These are phyloP conservation scores for Colletotrichum theobromicola DNA, from an alignment of 2,329 filamentous ascomycete genomes.

Conservation along the genomic window DNA sequence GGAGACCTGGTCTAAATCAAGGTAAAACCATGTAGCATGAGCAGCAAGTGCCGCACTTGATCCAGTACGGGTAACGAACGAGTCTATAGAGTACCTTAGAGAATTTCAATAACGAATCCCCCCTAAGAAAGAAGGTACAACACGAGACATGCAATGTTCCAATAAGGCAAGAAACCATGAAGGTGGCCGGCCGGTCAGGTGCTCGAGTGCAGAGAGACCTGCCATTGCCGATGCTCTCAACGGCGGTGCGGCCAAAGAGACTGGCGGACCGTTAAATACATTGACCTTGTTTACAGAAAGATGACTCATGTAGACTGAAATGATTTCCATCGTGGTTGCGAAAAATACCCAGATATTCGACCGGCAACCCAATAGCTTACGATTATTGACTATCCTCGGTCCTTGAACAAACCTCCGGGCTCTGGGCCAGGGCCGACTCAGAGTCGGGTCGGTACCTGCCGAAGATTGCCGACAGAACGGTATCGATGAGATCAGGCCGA, in stretches of 20 bases:
- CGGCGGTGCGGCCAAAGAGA: not conserved
- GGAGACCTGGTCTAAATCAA: no score
- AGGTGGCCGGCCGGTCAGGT: not conserved
- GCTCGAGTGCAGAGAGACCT: not conserved
- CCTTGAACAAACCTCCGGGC: not conserved
- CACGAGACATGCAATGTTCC: no score
- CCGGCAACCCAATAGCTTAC: not conserved
- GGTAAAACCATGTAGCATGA: no score
- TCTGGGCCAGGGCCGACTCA: not conserved
- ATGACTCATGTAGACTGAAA: not conserved
- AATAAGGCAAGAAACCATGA: not conserved
- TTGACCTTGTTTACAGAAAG: no score
- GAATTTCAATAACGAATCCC: no score
- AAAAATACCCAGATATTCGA: not conserved
- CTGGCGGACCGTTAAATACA: not conserved
- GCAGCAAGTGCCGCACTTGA: no score
- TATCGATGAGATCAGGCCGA: not conserved
- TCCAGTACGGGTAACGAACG: no score
- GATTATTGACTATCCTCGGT: not conserved
- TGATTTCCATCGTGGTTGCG: not conserved
- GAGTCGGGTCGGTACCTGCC: not conserved
- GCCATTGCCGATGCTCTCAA: not conserved
- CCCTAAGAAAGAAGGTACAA: no score
- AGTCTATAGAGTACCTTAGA: no score
- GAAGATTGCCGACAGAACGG: not conserved